Percentiles rank a stretch among this genome's conserved stretches.
These are phyloP conservation scores for Thymus quinquecostatus DNA, from an alignment of 257 asterid genomes.

Conservation along the genomic window DNA sequence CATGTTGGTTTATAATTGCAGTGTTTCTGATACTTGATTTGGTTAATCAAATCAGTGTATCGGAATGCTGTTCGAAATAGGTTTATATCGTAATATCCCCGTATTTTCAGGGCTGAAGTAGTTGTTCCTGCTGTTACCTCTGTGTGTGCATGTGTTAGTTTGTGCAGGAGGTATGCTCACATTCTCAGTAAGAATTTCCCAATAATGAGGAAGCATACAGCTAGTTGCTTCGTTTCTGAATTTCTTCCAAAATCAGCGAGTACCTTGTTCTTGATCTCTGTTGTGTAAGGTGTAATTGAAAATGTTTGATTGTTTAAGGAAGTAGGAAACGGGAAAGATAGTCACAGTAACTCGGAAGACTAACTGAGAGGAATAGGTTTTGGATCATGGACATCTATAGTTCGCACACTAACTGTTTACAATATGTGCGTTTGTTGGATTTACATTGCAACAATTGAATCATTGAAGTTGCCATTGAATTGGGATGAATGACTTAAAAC, in stretches of 20 bases:
- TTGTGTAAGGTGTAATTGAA: background rate
- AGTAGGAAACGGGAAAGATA: slow-evolving; percentile 1
- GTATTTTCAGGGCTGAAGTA: background rate
- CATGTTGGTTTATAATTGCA: background rate
- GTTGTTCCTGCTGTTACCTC: background rate
- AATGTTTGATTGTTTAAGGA: too few relatives aligned
- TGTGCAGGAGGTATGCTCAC: background rate
- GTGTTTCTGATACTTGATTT: slow-evolving; percentile 6
- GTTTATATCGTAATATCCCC: background rate
- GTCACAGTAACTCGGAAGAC: background rate
- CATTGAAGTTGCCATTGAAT: too few relatives aligned
- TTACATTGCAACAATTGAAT: too few relatives aligned
- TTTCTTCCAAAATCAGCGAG: background rate
- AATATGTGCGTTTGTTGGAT: too few relatives aligned
- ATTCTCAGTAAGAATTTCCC: background rate
- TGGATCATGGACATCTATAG: slow-evolving; percentile 7
- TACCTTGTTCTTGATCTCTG: background rate
- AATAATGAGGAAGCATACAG: background rate
- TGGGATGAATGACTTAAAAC: too few relatives aligned
- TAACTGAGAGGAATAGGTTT: slow-evolving; percentile 2
- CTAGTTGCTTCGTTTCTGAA: background rate
- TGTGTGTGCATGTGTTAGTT: background rate
- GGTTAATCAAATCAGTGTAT: background rate
- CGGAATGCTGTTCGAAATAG: slow-evolving; percentile 2
- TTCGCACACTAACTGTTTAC: too few relatives aligned